Conservation (phyloP, 164 flowering plant species). For the Magnolia kwangsiensis region DNA sequence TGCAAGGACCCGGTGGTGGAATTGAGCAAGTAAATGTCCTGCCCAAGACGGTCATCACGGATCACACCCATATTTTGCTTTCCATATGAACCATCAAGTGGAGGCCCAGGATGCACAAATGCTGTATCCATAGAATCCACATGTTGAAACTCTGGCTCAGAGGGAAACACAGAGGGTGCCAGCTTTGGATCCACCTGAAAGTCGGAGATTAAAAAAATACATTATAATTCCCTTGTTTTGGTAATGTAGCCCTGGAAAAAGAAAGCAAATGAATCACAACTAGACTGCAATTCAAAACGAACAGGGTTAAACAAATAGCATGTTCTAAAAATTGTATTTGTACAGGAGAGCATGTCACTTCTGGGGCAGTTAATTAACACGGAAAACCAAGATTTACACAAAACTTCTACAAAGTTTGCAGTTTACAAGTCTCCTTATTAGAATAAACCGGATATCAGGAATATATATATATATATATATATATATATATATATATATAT, state of each 20-base stretch:
- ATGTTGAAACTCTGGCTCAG: neutral
- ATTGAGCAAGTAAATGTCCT: conserved; percentile 7
- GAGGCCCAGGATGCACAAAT: neutral
- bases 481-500: no score
- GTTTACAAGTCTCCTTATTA: no score
- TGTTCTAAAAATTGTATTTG: neutral
- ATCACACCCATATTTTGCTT: neutral
- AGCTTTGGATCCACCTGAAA: neutral
- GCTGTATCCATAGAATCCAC: neutral
- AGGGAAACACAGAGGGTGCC: neutral
- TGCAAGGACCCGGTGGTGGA: conserved; percentile 7
- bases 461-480: no score
- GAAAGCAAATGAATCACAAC: no score
- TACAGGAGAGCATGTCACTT: neutral
- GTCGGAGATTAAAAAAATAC: neutral
- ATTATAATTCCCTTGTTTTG: no score
- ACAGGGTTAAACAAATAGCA: neutral
- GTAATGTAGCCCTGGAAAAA: no score
- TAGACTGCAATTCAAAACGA: neutral
- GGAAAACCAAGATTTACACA: neutral
- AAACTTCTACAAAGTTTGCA: no score
- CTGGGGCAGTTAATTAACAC: neutral
- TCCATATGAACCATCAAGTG: neutral
- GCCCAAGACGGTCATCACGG: neutral
- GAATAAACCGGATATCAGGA: no score